Evolutionary conservation across 257 asterid species (phyloP), one percentile per base, ranked within the genome.

Genomic region (Solanum stenotomum): DNA sequence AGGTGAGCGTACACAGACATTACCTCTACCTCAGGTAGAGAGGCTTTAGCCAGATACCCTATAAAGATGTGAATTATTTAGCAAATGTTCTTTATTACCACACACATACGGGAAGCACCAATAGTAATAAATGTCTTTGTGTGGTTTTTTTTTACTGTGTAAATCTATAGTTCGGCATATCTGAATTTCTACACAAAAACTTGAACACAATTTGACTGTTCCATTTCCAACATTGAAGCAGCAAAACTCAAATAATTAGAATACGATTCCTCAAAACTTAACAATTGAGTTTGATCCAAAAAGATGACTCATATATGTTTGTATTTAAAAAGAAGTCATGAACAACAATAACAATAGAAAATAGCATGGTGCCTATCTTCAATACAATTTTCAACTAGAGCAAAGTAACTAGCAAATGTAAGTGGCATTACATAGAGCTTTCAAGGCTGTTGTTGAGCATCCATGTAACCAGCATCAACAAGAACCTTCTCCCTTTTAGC

Each of bases 401-500:
- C 20, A 75, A 77, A 77, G 33, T 38, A 77, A 77, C 29, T 33
- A 46, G 70, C 44, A 82, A 46, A 81, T 81, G 85, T 23, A 81
- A 81, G 40, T 29, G 70, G 61, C 22, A 81, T 46, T 49, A 82
- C 29, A 46, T 70, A 82, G 61, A 82, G 67, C 12, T 16, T 76
- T 61, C 94, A 96, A 84, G 98, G 99, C 93, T 97, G 99, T 89
- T 97, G 99, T 87, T 96, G 98, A 44, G 99, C 98, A 91, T 97
- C 99, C 98, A 97, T 89, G 87, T 78, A 97, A 6, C 99, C 99
- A n/a, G 98, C 98, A 92, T 96, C 98, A 76, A 97, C 99, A 88
- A 97, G 99, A 89, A 97, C 96, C 75, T 97, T 97, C 90, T 97
- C 99, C 52, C 99, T 97, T 90, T 96, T 96, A 1, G 99, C 99